Evolutionary conservation across 2,329 filamentous ascomycete species (phyloP).

Genomic region (Pezicula neosporulosa): DNA sequence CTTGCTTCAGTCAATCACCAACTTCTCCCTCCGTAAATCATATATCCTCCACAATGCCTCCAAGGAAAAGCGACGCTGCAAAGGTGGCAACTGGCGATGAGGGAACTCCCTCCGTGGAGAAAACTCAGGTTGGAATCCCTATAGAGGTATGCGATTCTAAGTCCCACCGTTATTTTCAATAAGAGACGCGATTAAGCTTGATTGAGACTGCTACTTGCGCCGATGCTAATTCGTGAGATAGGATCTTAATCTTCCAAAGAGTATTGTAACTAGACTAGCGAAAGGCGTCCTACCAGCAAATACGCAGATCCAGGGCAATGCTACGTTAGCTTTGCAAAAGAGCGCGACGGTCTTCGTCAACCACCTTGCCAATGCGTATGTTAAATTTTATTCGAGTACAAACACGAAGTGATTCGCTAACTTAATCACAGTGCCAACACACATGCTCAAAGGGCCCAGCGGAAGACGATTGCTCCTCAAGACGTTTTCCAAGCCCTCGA

Average conservation of each 20-base stretch:
- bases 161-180: background rate
- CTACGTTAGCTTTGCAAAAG: conserved; percentile 74
- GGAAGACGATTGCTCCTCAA: conserved; percentile 74
- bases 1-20: background rate
- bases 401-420: background rate
- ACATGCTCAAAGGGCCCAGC: conserved; percentile 59
- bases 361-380: conserved; percentile 72
- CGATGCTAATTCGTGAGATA: conserved; percentile 26
- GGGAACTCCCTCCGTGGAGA: conserved; percentile 21
- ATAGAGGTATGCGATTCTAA: conserved; percentile 46
- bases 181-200: background rate
- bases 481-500: conserved; percentile 72
- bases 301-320: conserved; percentile 81
- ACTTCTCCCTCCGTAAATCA: background rate
- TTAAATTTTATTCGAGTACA: conserved; percentile 13
- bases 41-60: conserved; percentile 36
- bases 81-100: conserved; percentile 43
- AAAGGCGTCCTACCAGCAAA: conserved; percentile 78
- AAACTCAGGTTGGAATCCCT: conserved; percentile 25
- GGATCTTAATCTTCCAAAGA: conserved; percentile 76
- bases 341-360: conserved; percentile 82
- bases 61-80: conserved; percentile 52
- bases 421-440: conserved; percentile 61
- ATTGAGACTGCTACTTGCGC: background rate
- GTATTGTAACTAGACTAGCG: conserved; percentile 74